Percentiles rank a stretch among this genome's conserved stretches.
Evolutionary conservation across 2,329 filamentous ascomycete genomes (phyloP).

Genomic region (Fusarium sp.): DNA sequence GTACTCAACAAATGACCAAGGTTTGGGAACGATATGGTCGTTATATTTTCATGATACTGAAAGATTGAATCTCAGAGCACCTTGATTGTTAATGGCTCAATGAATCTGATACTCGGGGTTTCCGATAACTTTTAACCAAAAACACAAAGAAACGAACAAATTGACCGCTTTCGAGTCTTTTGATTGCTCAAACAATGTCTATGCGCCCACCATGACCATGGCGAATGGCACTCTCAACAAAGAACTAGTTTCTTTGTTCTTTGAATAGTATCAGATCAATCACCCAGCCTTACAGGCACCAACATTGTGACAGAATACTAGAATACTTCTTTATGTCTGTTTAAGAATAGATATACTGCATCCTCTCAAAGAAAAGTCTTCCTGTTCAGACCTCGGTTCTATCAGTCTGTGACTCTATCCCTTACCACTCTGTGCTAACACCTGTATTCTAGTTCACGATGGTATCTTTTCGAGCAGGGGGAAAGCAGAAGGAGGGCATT

Average conservation of each 20-base stretch:
- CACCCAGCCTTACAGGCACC: too few relatives aligned
- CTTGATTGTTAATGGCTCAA: neutral
- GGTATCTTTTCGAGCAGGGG: neutral
- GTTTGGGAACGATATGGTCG: neutral
- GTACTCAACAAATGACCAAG: neutral
- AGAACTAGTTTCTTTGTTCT: constrained; percentile 35
- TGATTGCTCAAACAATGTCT: neutral
- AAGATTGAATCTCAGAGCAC: neutral
- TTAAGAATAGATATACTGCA: constrained; percentile 1
- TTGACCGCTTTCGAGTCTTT: neutral
- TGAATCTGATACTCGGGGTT: neutral
- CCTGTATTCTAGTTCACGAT: neutral
- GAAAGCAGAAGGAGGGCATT: neutral
- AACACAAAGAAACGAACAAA: constrained; percentile 9
- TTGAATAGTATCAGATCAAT: constrained; percentile 10
- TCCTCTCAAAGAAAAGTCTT: neutral
- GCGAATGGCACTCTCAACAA: constrained; percentile 13
- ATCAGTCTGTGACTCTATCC: neutral
- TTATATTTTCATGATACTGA: neutral
- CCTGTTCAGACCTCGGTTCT: neutral
- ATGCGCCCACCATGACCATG: constrained; percentile 10
- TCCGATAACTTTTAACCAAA: neutral
- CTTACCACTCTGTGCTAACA: neutral
- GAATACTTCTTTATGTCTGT: neutral
- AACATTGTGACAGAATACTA: neutral